phyloP scores from a whole-genome alignment of 306 rosid species.

The Prunus mira region DNA sequence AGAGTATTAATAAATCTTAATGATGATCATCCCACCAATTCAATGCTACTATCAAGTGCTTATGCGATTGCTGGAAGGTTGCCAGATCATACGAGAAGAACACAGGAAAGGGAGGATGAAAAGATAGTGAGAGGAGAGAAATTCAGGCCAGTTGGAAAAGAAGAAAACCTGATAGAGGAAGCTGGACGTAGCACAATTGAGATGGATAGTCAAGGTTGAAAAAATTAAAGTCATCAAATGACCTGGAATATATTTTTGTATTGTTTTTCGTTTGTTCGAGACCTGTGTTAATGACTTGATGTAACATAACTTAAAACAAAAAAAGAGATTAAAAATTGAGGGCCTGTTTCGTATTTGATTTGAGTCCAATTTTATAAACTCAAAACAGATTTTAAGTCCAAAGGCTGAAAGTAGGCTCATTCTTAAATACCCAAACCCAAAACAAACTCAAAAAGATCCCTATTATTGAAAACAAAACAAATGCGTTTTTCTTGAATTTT shows the following conservation, averaged over 20 bases:
- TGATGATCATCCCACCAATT: conserved; percentile 57
- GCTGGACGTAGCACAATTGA: conserved; percentile 60
- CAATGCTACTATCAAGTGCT: conserved; percentile 58
- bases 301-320: neutral
- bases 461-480: too few relatives aligned
- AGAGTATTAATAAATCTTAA: conserved; percentile 35
- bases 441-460: too few relatives aligned
- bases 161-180: conserved; percentile 41
- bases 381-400: too few relatives aligned
- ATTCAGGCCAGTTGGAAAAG: conserved; percentile 8
- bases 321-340: too few relatives aligned
- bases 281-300: neutral
- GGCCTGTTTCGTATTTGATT: too few relatives aligned
- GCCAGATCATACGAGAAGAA: conserved; percentile 30
- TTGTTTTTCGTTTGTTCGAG: neutral
- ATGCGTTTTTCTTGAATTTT: too few relatives aligned
- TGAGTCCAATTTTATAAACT: too few relatives aligned
- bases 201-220: conserved; percentile 26
- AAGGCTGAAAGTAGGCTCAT: too few relatives aligned
- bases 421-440: too few relatives aligned
- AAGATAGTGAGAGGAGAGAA: conserved; percentile 17
- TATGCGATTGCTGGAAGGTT: conserved; percentile 68
- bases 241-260: neutral
- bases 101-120: conserved; percentile 37
- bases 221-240: neutral